These are phyloP conservation scores for Tetracladium setigerum DNA, from an alignment of 495 filamentous ascomycete species.

Conservation along the genomic window DNA sequence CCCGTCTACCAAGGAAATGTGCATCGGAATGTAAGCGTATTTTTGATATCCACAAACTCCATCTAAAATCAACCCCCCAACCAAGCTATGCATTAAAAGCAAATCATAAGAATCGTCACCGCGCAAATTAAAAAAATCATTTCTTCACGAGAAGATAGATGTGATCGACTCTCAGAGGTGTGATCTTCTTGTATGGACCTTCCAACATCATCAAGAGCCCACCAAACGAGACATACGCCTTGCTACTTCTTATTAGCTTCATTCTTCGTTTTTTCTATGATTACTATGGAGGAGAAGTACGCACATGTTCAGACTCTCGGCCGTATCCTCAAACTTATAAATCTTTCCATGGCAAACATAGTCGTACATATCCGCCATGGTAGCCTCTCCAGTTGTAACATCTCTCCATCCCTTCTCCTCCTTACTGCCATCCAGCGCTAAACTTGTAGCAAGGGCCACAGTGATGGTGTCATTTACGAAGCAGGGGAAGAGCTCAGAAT, in stretches of 20 bases:
- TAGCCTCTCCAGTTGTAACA: slow-evolving; percentile 53
- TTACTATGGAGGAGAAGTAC: slow-evolving; percentile 24
- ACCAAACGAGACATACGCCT: slow-evolving; percentile 87
- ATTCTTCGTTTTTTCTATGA: slow-evolving; percentile 2
- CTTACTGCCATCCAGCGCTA: slow-evolving; percentile 77
- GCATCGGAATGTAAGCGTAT: too few species aligned
- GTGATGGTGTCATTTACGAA: slow-evolving; percentile 62
- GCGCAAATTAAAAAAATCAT: slow-evolving; percentile 34
- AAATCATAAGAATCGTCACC: background rate
- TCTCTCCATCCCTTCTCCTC: slow-evolving; percentile 75
- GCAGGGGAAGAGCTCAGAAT: slow-evolving; percentile 84
- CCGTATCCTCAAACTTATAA: slow-evolving; percentile 89
- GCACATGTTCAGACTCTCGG: slow-evolving; percentile 75
- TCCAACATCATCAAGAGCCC: slow-evolving; percentile 83
- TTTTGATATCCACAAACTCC: slow-evolving; percentile 11
- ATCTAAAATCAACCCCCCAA: background rate
- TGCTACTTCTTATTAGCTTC: slow-evolving; percentile 42
- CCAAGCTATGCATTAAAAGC: slow-evolving; percentile 10
- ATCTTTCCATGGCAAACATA: slow-evolving; percentile 98
- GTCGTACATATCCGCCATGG: slow-evolving; percentile 85
- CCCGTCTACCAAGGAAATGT: too few species aligned
- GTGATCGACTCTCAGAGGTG: slow-evolving; percentile 82
- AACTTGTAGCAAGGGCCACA: slow-evolving; percentile 72
- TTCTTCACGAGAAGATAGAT: slow-evolving; percentile 91
- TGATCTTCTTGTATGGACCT: slow-evolving; percentile 92